Evolutionary conservation across 371 early-diverging fungal species (phyloP).

Genomic region (Mortierella sp.): DNA sequence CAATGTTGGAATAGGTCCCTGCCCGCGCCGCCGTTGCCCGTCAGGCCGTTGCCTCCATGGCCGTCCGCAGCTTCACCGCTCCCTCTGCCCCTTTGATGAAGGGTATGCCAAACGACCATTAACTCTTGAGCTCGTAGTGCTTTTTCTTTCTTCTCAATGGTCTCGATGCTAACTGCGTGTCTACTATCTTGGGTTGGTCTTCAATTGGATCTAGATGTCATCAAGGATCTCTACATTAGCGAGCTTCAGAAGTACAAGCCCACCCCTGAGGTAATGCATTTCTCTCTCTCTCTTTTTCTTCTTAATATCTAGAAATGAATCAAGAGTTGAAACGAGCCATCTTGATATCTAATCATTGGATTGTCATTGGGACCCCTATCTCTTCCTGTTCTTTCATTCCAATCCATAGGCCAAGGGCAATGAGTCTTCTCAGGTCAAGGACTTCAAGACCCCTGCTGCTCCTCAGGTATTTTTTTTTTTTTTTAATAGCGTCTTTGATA

Average conservation of each 20-base stretch:
- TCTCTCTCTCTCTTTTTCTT: background rate
- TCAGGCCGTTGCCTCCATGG: constrained; percentile 44
- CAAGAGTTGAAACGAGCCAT: background rate
- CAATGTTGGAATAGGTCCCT: constrained; percentile 1
- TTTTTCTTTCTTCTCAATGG: background rate
- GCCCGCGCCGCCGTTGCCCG: constrained; percentile 44
- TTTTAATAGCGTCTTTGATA: constrained; percentile 1
- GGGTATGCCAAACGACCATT: constrained; percentile 15
- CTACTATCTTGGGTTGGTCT: background rate
- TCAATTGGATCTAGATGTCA: constrained; percentile 27
- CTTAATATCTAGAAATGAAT: background rate
- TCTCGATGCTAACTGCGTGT: background rate
- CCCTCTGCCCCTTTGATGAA: constrained; percentile 52
- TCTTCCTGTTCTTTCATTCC: background rate
- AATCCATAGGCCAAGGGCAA: constrained; percentile 36
- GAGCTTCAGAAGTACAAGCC: constrained; percentile 52
- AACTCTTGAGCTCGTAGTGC: background rate
- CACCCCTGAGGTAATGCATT: constrained; percentile 34
- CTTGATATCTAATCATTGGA: background rate
- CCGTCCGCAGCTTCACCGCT: constrained; percentile 53
- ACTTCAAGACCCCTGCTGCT: constrained; percentile 48
- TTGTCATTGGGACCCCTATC: too few species aligned
- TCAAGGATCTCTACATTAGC: constrained; percentile 53
- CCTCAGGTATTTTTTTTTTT: constrained; percentile 24
- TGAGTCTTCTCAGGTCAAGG: constrained; percentile 52